Evolutionary conservation across 805 yeast species (phyloP), one percentile per base, ranked within the genome.

Genomic region (Ogataea henricii): DNA sequence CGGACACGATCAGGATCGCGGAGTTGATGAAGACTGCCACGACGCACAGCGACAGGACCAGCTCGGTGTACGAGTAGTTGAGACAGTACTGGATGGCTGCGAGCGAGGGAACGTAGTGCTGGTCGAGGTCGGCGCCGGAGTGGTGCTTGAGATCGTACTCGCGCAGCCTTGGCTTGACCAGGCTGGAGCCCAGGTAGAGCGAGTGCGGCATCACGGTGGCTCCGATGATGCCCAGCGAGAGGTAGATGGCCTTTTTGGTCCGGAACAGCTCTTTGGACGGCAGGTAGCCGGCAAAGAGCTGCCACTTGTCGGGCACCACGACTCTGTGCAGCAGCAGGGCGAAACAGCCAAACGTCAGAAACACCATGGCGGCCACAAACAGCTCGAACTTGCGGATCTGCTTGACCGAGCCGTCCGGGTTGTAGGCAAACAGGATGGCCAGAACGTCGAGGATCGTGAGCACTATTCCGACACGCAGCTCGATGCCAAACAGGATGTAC

Each of bases 161-260:
- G 55, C 77, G 76, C 37, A 90, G 71, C 54, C 97, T 77, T 20
- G 96, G 87, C 64, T 89, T 95, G 6, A 89, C 97, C 42, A 90
- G 71, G 5, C 94, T 92, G 0, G 94, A 85, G 1, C 96, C 96
- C 47, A 90, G 70, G 58, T 86, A 89, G 42, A 90, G 70, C 1
- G 91, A 83, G 62, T 90, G 96, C 1, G 97, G 97, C 97, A 90
- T 90, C 20, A 90, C 96, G 0, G 96, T 90, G 9, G 97, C 96
- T 20, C 97, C 97, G 45, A 89, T 72, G 41, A 90, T 87, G 21
- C 96, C 96, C 55, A 91, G 73, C 20, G 92, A 81, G 17, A 89
- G 69, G 60, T 83, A 89, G 23, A 87, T 67, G 0, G 96, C 94
- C 59, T 78, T 76, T 59, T 77, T 80, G 56, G 82, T 82, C 22